Base-by-base conservation (phyloP, 108 stramenopile genomes). In the Nitzschia sp. region DNA sequence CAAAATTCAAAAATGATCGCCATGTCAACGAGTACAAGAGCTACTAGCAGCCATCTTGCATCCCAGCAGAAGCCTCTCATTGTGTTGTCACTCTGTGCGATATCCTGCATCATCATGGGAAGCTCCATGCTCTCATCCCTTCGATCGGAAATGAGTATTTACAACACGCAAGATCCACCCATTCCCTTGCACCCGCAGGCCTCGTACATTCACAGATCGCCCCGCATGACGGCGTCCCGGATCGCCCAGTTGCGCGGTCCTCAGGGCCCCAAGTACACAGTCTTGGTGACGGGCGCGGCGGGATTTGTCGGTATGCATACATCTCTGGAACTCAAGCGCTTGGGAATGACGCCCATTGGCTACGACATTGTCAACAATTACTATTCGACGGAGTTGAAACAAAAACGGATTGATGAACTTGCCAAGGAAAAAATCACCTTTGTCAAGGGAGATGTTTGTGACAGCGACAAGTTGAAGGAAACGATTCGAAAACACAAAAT, bases 291-390 rank as follows among this genome's bases (percentile, higher is more conserved):
- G 31, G 75, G 75, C 0, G 75, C 68, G 1, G 75, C 75, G 1
- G 75, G 75, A 5, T 76, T 76, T 57, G 61, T 76, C 17, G 75
- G 73, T n/a, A 76, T 76, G 75, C 60, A 68, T 46, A 75, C 74
- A 13, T 48, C 61, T 4, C 38, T 76, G 23, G 75, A 63, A 50
- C 35, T 76, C 21, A 65, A 76, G 21, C 35, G 48, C 15, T 5
- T 76, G 3, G 75, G 75, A 15, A 76, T 76, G 68, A 69, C 58
- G n/a, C 75, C 75, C 1, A 69, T 76, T 54, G 75, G 68, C 34
- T 76, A 69, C 47, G 75, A 76, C 63, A 76, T 50, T 36, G 63
- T 76, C 46, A 76, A 76, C 35, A 13, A 17, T 13, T 76, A 76
- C 45, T 76, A 76, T 45, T 63, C 68, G 3, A 45, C 34, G 2